Evolutionary conservation across 2,329 filamentous ascomycete species (phyloP).

Genomic region (Neurospora sp.): DNA sequence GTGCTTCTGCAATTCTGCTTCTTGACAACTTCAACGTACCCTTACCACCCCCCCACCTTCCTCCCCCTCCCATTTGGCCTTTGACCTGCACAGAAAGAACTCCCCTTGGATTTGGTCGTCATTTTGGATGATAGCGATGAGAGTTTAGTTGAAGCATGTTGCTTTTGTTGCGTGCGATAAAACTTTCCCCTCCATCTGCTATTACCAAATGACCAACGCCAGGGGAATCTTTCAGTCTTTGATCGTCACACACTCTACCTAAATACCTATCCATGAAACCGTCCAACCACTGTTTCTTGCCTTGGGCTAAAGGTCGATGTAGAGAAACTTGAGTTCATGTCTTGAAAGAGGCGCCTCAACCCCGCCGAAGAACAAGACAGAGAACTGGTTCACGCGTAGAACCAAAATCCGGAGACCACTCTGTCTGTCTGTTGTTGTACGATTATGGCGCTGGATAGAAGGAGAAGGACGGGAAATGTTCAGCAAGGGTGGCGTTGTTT

Average conservation of each 20-base stretch:
- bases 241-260: slow-evolving; percentile 4
- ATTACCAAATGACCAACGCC: slow-evolving; percentile 10
- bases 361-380: not conserved
- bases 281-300: slow-evolving; percentile 10
- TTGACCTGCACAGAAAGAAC: not conserved
- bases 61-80: slow-evolving; percentile 4
- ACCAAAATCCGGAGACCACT: not conserved
- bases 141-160: not conserved
- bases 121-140: not conserved
- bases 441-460: not conserved
- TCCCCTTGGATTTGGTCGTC: not conserved
- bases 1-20: not conserved
- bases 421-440: not conserved
- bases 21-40: not conserved
- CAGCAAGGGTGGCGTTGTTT: not conserved
- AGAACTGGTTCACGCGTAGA: not conserved
- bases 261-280: not conserved
- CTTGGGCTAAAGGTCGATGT: slow-evolving; percentile 20
- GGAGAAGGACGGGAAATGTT: not conserved
- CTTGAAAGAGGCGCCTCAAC: not conserved
- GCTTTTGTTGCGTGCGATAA: not conserved
- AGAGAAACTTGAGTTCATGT: slow-evolving; percentile 18
- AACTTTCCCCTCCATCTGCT: not conserved
- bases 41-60: not conserved
- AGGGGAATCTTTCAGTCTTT: slow-evolving; percentile 9